These are phyloP conservation scores for Leccinum griseonigrum DNA, from an alignment of 1,284 basidiomycete species.

Conservation along the genomic window DNA sequence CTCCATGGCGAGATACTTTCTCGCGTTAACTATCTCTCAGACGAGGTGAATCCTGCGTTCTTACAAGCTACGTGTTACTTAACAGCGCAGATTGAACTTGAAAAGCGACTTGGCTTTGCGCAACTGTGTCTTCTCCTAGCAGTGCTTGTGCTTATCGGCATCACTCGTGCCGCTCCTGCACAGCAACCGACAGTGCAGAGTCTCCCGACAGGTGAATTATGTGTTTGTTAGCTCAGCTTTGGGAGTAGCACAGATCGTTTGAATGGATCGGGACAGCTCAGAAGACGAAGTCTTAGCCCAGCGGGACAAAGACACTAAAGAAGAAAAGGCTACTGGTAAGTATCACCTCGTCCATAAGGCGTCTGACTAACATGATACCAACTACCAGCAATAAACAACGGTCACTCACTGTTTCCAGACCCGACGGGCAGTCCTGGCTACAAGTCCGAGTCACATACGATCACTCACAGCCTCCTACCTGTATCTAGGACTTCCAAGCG, in stretches of 20 bases:
- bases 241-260: conserved; percentile 37
- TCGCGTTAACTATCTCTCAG: conserved; percentile 67
- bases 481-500: conserved; percentile 4
- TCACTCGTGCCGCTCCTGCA: conserved; percentile 63
- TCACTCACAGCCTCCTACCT: neutral
- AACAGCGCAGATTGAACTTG: conserved; percentile 62
- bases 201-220: conserved; percentile 45
- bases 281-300: conserved; percentile 40
- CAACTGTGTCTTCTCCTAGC: conserved; percentile 78
- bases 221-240: conserved; percentile 52
- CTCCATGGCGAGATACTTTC: conserved; percentile 60
- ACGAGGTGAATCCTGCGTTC: conserved; percentile 53
- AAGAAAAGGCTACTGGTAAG: conserved; percentile 15
- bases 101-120: conserved; percentile 81
- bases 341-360: conserved; percentile 3
- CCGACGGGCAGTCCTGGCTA: neutral
- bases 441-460: neutral
- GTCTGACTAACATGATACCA: neutral
- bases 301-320: conserved; percentile 16
- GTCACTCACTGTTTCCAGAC: neutral
- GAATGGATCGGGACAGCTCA: conserved; percentile 22
- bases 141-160: conserved; percentile 78
- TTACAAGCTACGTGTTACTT: neutral
- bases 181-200: conserved; percentile 18
- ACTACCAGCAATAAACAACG: neutral